Conservation (phyloP, 305 asterid species). For the Fraxinus latifolia region DNA sequence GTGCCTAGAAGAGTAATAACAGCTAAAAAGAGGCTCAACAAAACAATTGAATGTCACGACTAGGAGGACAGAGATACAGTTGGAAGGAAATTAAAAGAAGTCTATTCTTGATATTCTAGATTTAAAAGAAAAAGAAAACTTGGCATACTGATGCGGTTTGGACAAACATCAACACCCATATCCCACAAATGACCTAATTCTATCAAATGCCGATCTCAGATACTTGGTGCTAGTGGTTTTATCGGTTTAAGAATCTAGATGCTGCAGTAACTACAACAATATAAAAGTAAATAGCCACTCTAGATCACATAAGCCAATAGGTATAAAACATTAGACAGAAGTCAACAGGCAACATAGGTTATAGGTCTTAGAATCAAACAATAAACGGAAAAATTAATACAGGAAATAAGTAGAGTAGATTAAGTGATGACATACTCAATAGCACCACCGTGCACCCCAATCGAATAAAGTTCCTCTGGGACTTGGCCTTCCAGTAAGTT, state of each 20-base stretch:
- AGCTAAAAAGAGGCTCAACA: background rate
- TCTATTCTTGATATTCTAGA: background rate
- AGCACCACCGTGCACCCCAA: conserved; percentile 92
- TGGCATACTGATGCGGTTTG: background rate
- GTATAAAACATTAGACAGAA: background rate
- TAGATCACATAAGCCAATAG: background rate
- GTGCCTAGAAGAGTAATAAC: background rate
- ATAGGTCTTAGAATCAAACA: background rate
- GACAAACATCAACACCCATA: background rate
- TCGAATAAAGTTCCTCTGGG: conserved; percentile 74
- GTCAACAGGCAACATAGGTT: background rate
- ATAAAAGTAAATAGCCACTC: background rate
- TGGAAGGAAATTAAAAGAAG: background rate
- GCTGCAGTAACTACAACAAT: background rate
- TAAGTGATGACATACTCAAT: conserved; percentile 67
- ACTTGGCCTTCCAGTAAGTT: conserved; percentile 80
- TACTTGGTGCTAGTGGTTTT: background rate
- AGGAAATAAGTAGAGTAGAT: background rate
- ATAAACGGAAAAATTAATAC: background rate
- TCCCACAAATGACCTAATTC: background rate
- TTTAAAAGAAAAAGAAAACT: background rate
- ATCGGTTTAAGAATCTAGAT: background rate
- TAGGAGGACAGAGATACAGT: background rate
- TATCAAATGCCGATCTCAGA: background rate
- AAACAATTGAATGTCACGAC: background rate